Conservation (phyloP, 2,329 filamentous ascomycete species). For the Drechslerella dactyloides region DNA sequence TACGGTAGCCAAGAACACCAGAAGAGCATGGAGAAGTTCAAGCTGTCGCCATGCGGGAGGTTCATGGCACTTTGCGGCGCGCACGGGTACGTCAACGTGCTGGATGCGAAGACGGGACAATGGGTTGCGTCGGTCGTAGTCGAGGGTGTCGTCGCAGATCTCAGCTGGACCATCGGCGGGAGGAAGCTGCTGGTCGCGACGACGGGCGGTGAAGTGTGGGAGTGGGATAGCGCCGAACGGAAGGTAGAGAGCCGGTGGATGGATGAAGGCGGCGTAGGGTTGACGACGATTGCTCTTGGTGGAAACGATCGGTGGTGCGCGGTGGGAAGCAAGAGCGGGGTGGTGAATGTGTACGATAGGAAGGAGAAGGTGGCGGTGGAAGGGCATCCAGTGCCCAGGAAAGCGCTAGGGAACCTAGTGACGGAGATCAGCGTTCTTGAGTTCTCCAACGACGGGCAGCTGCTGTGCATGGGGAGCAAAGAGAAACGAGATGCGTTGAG, state of each 20-base stretch:
- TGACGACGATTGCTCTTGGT: conserved; percentile 80
- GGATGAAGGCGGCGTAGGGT: conserved; percentile 87
- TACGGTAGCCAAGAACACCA: conserved; percentile 74
- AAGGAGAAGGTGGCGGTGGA: conserved; percentile 63
- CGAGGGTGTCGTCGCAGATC: conserved; percentile 87
- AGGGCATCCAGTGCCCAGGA: conserved; percentile 71
- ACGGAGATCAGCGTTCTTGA: conserved; percentile 79
- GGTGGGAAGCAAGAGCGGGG: conserved; percentile 81
- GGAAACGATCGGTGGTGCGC: conserved; percentile 88
- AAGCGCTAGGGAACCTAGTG: conserved; percentile 81
- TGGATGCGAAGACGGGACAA: conserved; percentile 80
- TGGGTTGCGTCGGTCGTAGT: conserved; percentile 84
- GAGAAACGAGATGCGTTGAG: conserved; percentile 88
- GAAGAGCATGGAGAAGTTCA: conserved; percentile 88
- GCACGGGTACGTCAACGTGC: conserved; percentile 81
- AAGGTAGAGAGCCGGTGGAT: conserved; percentile 81
- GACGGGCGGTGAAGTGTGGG: conserved; percentile 85
- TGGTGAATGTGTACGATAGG: conserved; percentile 93
- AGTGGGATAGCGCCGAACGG: conserved; percentile 75
- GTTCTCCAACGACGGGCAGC: conserved; percentile 87
- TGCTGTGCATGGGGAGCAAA: conserved; percentile 82
- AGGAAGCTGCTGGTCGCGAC: conserved; percentile 81
- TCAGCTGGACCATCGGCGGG: conserved; percentile 78
- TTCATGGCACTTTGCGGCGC: conserved; percentile 85
- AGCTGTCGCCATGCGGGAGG: conserved; percentile 80